These are phyloP conservation scores for Wickerhamiella siamensis DNA, from an alignment of 805 yeast genomes.

Conservation along the genomic window DNA sequence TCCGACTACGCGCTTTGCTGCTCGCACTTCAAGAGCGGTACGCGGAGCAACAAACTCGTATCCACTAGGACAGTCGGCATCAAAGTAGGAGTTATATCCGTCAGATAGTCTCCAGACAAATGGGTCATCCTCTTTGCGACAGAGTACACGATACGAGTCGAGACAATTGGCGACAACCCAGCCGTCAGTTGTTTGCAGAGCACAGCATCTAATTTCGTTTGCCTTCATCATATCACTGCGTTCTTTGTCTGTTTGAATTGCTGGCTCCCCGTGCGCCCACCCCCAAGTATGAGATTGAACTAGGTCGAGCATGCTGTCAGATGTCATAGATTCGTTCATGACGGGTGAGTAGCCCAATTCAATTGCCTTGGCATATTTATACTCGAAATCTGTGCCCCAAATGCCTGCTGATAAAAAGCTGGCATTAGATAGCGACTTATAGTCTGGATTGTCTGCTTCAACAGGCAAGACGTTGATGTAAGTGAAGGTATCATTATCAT, in stretches of 20 bases:
- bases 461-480: not conserved
- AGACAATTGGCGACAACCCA: conserved; percentile 64
- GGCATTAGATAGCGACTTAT: not conserved
- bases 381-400: not conserved
- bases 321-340: conserved; percentile 28
- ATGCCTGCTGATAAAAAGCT: not conserved
- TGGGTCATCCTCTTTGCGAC: conserved; percentile 32
- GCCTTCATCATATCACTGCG: conserved; percentile 11
- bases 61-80: conserved; percentile 25
- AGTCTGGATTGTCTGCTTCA: not conserved
- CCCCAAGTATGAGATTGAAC: conserved; percentile 41
- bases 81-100: conserved; percentile 24
- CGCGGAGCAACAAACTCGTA: conserved; percentile 34
- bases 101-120: conserved; percentile 28
- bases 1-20: conserved; percentile 12
- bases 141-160: conserved; percentile 36
- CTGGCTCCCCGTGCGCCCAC: conserved; percentile 53
- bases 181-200: conserved; percentile 30
- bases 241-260: conserved; percentile 10
- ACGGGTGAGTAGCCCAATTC: conserved; percentile 57
- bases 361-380: conserved; percentile 18
- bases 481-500: too few relatives aligned
- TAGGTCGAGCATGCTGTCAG: conserved; percentile 11
- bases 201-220: conserved; percentile 30
- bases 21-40: conserved; percentile 34